Base-by-base conservation (phyloP, 495 filamentous ascomycete genomes). In the Hyphodiscus hymeniophilus region DNA sequence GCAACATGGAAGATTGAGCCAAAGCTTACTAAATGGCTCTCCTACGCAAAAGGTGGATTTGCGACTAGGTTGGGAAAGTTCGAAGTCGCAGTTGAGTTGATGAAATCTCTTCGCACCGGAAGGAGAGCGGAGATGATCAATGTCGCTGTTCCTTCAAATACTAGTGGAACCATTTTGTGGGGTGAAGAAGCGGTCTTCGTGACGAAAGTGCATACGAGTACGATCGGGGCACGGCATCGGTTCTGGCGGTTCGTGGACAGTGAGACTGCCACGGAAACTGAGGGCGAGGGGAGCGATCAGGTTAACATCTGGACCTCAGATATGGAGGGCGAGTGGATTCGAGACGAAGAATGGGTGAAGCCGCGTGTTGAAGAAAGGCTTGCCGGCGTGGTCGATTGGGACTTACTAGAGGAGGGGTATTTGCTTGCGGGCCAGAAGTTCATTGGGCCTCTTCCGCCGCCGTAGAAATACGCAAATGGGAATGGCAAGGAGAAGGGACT, bases 21-120 rank as follows among this genome's bases (percentile, higher is more conserved):
- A 11, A 59, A 65, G 38, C 65, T 80, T 42, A 75, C 69, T 2
- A 68, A 71, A 39, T 67, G 61, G 59, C 54, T 84, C 34, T 66
- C 58, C 39, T 65, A 60, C 42, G 77, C 66, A 0, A 62, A 73
- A 51, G 78, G 73, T 15, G 80, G 79, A 1, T 81, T 81, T 51
- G 66, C 68, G 10, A 79, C 75, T 0, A 57, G 58, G 8, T 58
- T 78, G 20, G 79, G 79, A 2, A 67, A 59, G 42, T 80, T 76
- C 54, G 60, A 72, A 24, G 74, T 67, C 33, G 48, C 45, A 26
- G 18, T 53, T 15, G n/a, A 28, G 1, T 51, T 63, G 0, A 54
- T 62, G 55, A 55, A 58, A 33, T 47, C 42, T 34, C 16, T 46
- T 13, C 33, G 33, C 4, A 51, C 32, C 20, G 51, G 50, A 0